A percentile compares a stretch with the other conserved stretches of the same genome.
These are phyloP conservation scores for Suillus americanus DNA, from an alignment of 768 basidiomycete genomes.

Conservation along the genomic window DNA sequence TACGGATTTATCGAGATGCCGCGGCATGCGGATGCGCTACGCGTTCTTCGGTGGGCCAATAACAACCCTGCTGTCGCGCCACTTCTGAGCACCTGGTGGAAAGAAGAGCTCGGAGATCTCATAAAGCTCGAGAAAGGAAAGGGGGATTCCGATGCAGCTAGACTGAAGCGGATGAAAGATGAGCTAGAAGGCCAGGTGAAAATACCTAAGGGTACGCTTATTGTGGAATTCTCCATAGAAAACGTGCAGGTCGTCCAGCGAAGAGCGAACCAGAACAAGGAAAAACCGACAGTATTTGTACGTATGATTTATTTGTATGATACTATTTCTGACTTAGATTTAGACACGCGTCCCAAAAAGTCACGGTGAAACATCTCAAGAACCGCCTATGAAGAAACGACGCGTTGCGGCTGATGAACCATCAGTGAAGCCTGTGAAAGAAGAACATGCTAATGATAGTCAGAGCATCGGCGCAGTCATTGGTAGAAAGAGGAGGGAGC, in stretches of 20 bases:
- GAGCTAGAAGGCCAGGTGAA: constrained; percentile 45
- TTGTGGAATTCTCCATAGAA: constrained; percentile 97
- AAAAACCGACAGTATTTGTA: constrained; percentile 23
- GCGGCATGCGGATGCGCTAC: constrained; percentile 85
- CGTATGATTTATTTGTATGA: background rate
- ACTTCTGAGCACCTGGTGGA: constrained; percentile 83
- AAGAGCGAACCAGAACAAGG: constrained; percentile 54
- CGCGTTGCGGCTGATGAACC: constrained; percentile 27
- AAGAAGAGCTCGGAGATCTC: constrained; percentile 66
- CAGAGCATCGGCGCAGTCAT: constrained; percentile 68
- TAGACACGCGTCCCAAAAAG: constrained; percentile 6
- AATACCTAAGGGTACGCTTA: constrained; percentile 50
- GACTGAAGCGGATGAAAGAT: constrained; percentile 59
- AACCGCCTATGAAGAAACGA: constrained; percentile 42
- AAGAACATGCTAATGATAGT: constrained; percentile 27
- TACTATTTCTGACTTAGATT: background rate
- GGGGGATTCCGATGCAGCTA: constrained; percentile 46
- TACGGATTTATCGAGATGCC: constrained; percentile 95
- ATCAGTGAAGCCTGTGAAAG: constrained; percentile 22
- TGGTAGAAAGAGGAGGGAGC: constrained; percentile 76
- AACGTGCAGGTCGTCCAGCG: constrained; percentile 88
- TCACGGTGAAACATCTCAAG: constrained; percentile 23
- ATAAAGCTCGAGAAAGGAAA: constrained; percentile 53
- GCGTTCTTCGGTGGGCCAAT: constrained; percentile 92
- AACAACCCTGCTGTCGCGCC: constrained; percentile 69